Base-by-base conservation (phyloP, 2,329 filamentous ascomycete genomes). In the Ploettnerulaceae sp. region DNA sequence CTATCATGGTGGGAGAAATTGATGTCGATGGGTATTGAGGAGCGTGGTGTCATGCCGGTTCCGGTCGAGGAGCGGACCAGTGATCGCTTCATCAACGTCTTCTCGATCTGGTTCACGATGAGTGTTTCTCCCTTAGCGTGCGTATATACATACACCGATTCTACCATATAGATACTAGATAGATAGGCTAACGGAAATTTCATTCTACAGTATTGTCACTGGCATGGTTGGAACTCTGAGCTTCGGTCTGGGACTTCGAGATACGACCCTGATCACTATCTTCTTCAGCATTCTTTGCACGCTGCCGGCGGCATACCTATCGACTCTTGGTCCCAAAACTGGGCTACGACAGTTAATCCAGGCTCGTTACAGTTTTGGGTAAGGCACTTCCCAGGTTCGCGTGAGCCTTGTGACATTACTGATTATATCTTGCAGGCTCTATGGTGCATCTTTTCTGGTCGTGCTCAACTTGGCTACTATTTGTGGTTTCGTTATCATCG, bases 291-390 rank as follows among this genome's bases (percentile, higher is more conserved):
- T 83, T 14, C 54, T 82, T 20, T 75, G 74, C 1, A 74, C 74
- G 0, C 49, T 73, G 5, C 67, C 74, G 0, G 74, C 78, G 0
- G 79, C 76, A 3, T 81, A 75, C 55, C 66, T 83, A 20, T 72
- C 72, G 32, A 79, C 74, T 0, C 64, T 81, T 40, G 79, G 79
- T 0, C 76, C 79, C 3, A 75, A 74, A 62, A 82, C 78, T 7
- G 81, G 79, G 32, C 75, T 84, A 71, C 71, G 80, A 12, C 79
- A 83, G 62, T 80, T 84, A 71, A 73, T 84, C 6, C 77, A 81
- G 54, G 79, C 81, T 3, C 70, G 81, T 17, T 84, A 76, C 61
- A 76, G 74, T 31, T 84, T 81, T 59, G 79, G 77, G 69, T 45
- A 4, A 39, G 43, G 28, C 17, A 22, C 28, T n/a, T 31, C 2